These are phyloP conservation scores for Paraglomus occultum DNA, from an alignment of 192 early-diverging fungal genomes.

Conservation along the genomic window DNA sequence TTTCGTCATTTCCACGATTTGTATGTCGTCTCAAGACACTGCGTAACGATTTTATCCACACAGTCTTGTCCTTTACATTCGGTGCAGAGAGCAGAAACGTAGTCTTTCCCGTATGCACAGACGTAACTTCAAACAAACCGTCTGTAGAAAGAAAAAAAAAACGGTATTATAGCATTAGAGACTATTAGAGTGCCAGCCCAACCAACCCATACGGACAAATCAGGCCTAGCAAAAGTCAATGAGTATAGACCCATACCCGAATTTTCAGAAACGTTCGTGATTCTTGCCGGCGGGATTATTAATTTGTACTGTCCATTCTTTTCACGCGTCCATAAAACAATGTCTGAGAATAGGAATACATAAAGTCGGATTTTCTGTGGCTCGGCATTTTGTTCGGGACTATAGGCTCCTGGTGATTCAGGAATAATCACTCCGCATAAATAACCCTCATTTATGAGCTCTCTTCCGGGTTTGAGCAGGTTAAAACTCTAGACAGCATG, in stretches of 20 bases:
- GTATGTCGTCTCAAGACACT: constrained; percentile 1
- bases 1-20: background rate
- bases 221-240: too few relatives aligned
- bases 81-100: background rate
- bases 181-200: background rate
- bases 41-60: background rate
- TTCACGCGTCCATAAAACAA: constrained; percentile 5
- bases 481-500: background rate
- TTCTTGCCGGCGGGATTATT: background rate
- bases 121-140: background rate
- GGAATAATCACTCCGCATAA: background rate
- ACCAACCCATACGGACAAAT: too few relatives aligned
- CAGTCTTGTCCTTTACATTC: background rate
- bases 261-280: background rate
- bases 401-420: background rate
- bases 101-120: background rate
- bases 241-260: background rate
- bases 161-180: background rate
- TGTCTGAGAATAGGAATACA: constrained; percentile 1
- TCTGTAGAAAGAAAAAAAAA: background rate
- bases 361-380: background rate
- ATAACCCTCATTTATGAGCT: constrained; percentile 1
- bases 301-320: background rate
- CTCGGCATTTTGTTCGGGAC: background rate
- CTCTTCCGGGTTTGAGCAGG: background rate